A percentile compares a stretch with the other conserved stretches of the same genome.
These are phyloP conservation scores for Priceomyces medius DNA, from an alignment of 805 yeast species.

Conservation along the genomic window DNA sequence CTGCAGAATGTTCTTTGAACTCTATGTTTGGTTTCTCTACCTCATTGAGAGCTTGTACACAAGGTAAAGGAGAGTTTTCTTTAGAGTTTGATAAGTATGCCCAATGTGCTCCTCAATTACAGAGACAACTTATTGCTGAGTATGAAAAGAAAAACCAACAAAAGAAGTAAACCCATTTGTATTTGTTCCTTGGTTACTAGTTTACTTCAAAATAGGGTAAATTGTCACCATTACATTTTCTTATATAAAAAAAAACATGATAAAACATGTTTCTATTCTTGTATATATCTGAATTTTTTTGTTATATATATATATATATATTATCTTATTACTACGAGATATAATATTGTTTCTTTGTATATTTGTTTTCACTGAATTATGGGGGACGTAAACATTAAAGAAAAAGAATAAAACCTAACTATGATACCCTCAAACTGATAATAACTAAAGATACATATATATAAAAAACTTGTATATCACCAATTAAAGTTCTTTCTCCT, in stretches of 20 bases:
- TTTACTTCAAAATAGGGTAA: too few species aligned
- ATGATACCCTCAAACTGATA: slow-evolving; percentile 24
- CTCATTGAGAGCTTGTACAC: slow-evolving; percentile 91
- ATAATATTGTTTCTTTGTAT: too few species aligned
- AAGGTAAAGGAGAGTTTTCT: slow-evolving; percentile 98
- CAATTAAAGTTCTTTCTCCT: slow-evolving; percentile 11
- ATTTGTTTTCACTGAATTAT: slow-evolving; percentile 20
- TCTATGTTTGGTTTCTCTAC: slow-evolving; percentile 96
- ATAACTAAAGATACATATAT: slow-evolving; percentile 27
- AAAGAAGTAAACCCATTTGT: slow-evolving; percentile 4
- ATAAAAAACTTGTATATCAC: slow-evolving; percentile 13
- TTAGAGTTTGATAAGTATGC: slow-evolving; percentile 91
- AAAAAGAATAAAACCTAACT: slow-evolving; percentile 19
- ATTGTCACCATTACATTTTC: too few species aligned
- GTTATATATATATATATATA: background rate
- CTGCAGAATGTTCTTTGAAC: slow-evolving; percentile 95
- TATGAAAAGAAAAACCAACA: slow-evolving; percentile 39
- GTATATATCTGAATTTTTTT: background rate
- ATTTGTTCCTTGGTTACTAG: too few species aligned
- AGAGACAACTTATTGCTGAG: slow-evolving; percentile 85
- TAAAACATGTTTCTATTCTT: slow-evolving; percentile 1
- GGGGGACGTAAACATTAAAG: slow-evolving; percentile 26
- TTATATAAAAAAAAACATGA: too few species aligned
- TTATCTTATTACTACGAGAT: background rate
- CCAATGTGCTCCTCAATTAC: slow-evolving; percentile 87